Evolutionary conservation across 352 stramenopile species (phyloP).

Genomic region (Pythium biforme): DNA sequence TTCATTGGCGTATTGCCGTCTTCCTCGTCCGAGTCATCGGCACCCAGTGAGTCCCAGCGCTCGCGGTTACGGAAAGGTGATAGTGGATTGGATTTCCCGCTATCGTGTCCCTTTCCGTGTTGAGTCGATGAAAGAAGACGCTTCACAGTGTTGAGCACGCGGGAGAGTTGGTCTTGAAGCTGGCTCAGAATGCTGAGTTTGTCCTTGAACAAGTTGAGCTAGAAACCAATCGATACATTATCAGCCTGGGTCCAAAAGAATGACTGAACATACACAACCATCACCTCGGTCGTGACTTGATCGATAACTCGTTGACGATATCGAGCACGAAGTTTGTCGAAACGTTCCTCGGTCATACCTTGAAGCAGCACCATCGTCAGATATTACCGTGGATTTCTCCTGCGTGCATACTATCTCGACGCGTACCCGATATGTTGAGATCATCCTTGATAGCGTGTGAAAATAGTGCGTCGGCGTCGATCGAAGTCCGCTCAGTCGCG

Average conservation of each 20-base stretch:
- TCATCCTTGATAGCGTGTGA: conserved; percentile 77
- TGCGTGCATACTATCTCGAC: too few species aligned
- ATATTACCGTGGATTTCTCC: too few species aligned
- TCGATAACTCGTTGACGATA: conserved; percentile 62
- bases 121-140: conserved; percentile 29
- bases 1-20: conserved; percentile 25
- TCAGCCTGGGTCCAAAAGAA: neutral
- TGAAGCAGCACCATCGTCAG: too few species aligned
- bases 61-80: neutral
- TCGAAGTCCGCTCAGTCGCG: conserved; percentile 54
- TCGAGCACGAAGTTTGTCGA: conserved; percentile 51
- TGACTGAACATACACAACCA: neutral
- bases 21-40: conserved; percentile 21
- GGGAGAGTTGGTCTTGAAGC: conserved; percentile 46
- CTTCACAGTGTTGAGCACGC: conserved; percentile 38
- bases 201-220: conserved; percentile 50
- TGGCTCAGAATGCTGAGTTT: conserved; percentile 59
- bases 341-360: conserved; percentile 68
- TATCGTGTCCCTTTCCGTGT: neutral
- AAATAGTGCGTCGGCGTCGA: conserved; percentile 73
- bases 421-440: conserved; percentile 73
- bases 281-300: conserved; percentile 48
- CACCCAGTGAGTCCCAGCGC: neutral
- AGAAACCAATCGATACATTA: neutral
- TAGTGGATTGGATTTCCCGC: neutral